These are phyloP conservation scores for Pythium dissimile DNA, from an alignment of 352 stramenopile genomes.

Conservation along the genomic window DNA sequence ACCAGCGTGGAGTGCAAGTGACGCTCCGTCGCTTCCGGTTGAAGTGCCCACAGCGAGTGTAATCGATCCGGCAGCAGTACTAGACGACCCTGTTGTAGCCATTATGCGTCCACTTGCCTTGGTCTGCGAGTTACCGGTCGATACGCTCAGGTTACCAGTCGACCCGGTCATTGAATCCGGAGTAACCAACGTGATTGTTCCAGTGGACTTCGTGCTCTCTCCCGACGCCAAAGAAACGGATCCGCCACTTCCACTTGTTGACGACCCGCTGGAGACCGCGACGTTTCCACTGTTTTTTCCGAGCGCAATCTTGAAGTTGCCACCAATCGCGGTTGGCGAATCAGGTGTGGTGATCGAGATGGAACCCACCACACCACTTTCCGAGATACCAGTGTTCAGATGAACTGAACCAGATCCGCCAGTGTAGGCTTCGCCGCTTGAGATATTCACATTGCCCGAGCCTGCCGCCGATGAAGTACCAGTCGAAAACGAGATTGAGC, in stretches of 20 bases:
- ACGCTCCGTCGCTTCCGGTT: not conserved
- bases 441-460: slow-evolving; percentile 10
- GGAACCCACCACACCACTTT: slow-evolving; percentile 10
- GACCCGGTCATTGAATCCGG: not conserved
- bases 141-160: not conserved
- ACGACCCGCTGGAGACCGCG: slow-evolving; percentile 13
- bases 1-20: not conserved
- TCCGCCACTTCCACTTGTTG: slow-evolving; percentile 1
- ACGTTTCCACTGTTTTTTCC: slow-evolving; percentile 23
- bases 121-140: not conserved
- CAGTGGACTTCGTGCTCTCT: not conserved
- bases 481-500: slow-evolving; percentile 25
- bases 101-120: slow-evolving; percentile 1
- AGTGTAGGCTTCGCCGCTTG: slow-evolving; percentile 6
- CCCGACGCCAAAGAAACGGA: slow-evolving; percentile 10
- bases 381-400: slow-evolving; percentile 11
- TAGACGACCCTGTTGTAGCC: slow-evolving; percentile 4
- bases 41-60: slow-evolving; percentile 6
- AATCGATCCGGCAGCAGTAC: slow-evolving; percentile 6
- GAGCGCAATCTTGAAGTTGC: slow-evolving; percentile 14
- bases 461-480: not conserved
- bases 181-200: slow-evolving; percentile 4
- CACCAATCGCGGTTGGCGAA: slow-evolving; percentile 4
- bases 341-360: slow-evolving; percentile 15
- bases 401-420: slow-evolving; percentile 9